Base-by-base conservation (phyloP, 2,329 filamentous ascomycete genomes). In the Ophiostoma quercus region DNA sequence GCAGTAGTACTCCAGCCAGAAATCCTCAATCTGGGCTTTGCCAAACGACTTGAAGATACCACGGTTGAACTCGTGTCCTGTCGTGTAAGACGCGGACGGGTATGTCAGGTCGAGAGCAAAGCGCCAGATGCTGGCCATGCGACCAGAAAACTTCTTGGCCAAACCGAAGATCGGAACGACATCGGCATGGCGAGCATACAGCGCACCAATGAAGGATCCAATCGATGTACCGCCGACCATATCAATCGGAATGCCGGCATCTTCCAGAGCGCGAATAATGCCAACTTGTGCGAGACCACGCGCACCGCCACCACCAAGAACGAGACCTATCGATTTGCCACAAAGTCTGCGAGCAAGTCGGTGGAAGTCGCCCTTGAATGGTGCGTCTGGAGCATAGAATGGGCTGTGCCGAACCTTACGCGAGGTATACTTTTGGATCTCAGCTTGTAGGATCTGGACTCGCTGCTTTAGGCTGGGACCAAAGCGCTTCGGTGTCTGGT, bases 101-200 rank as follows among this genome's bases (percentile, higher is more conserved):
- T 99, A 99, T 0, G 95, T 99, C 75, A 99, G 80, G 77, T 99
- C 95, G 2, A 99, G 83, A 0, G 94, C 94, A 78, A 99, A 97
- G n/a, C 95, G 88, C 95, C 95, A 99, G 81, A 98, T 92, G 79
- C 94, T 98, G 63, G 92, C 92, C 96, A 99, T 99, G n/a, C 96
- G 90, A 4, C 95, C 94, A 0, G 95, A 88, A 78, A 99, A 99
- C 78, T 97, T 97, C 85, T 99, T 99, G 16, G 93, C 93, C 65
- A 96, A 87, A 0, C 95, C 95, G 76, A 96, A 97, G 86, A 98
- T 97, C 14, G 95, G 95, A 4, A 99, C 94, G 0, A 97, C 89
- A 76, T 99, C 96, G 11, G 94, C 95, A 77, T 99, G 95, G 70
- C 94, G 91, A 1, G 96, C 95, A 78, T 99, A 99, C 1, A 99